Conservation (phyloP, 116 monocot species). For the Zostera marina region DNA sequence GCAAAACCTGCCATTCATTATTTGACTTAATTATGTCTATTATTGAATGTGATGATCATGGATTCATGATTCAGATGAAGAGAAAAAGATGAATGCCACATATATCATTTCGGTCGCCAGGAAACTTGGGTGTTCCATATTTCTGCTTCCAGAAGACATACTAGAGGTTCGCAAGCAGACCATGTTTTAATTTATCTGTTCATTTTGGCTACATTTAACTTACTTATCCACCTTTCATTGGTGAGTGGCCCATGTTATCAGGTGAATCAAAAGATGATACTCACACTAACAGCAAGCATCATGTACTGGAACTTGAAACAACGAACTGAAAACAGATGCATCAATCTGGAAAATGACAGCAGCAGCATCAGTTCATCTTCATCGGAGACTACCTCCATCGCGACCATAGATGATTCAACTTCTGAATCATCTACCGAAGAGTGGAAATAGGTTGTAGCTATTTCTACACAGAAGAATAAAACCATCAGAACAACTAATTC, state of each 20-base stretch:
- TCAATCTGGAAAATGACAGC: slow-evolving; percentile 31
- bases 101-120: slow-evolving; percentile 86
- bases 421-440: slow-evolving; percentile 69
- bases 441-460: slow-evolving; percentile 17
- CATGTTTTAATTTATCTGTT: too few species aligned
- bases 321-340: slow-evolving; percentile 20
- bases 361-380: neutral
- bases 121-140: slow-evolving; percentile 89
- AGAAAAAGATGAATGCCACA: slow-evolving; percentile 80
- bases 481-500: too few species aligned
- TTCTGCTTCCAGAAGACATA: slow-evolving; percentile 83
- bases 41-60: too few species aligned
- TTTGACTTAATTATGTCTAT: too few species aligned
- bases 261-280: slow-evolving; percentile 94
- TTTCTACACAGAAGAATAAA: neutral
- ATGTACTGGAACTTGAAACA: slow-evolving; percentile 69
- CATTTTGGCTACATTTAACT: neutral
- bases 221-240: neutral
- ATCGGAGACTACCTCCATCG: slow-evolving; percentile 35
- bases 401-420: slow-evolving; percentile 54
- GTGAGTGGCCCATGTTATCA: slow-evolving; percentile 7
- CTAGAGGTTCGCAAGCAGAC: slow-evolving; percentile 34
- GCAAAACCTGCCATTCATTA: neutral
- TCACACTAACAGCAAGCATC: slow-evolving; percentile 67
- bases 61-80: slow-evolving; percentile 33